Evolutionary conservation across 192 early-diverging fungal species (phyloP), one percentile per base, ranked within the genome.

Genomic region (Coemansia sp.): DNA sequence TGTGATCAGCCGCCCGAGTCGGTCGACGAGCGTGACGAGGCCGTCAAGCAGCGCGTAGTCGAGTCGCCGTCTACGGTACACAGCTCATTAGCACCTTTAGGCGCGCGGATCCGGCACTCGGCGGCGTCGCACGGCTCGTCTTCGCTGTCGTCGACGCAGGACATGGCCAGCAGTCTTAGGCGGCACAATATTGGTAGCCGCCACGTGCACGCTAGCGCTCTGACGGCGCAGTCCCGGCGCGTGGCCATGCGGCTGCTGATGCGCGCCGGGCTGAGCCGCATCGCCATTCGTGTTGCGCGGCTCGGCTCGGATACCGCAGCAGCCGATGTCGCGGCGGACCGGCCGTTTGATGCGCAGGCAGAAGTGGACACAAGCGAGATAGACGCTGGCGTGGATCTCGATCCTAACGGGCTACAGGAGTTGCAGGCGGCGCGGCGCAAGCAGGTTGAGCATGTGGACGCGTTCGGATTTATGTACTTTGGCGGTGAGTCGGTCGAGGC

Each of bases 201-300:
- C 25, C 42, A 62, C 43, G 48, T 48, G 12, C 18, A 13, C 53
- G 19, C 39, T 7, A 38, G n/a, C 18, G 39, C 5, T 25, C 17
- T 57, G 49, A 61, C 72, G 50, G 50, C 56, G 22, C 73, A 77
- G 22, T 71, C 74, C 40, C 55, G 60, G 9, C 49, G 62, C 18
- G 61, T 78, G 10, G 74, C 74, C 27, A 78, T 69, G 34, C 74
- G 74, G 39, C 58, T 78, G 43, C 62, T 78, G 30, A 66, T 71
- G 74, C 69, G 74, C 13, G 74, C 74, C 4, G 74, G 74, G 8
- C 57, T 78, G 19, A 78, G 74, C 61, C 64, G 74, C 37, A 67
- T 78, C 18, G 74, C 74, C 19, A 67, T 78, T 15, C 74, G 74
- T 24, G 74, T 78, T 8, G 74, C 68, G 1, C 46, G 60, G n/a